Evolutionary conservation across 805 yeast genomes (phyloP).

Genomic region (Dipodascus albidus): DNA sequence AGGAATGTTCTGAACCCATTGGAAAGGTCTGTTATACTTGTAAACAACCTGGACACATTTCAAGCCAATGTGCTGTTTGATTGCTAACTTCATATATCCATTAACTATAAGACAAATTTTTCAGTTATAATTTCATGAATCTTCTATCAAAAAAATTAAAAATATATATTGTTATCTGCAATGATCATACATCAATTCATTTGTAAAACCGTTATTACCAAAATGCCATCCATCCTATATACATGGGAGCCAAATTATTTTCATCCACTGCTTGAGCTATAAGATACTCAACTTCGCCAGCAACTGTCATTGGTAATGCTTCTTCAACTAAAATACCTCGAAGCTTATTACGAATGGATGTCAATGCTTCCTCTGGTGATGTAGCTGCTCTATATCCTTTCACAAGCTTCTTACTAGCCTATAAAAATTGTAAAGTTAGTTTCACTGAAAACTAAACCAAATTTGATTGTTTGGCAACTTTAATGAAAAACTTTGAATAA

Average conservation of each 20-base stretch:
- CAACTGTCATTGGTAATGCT: conserved; percentile 77
- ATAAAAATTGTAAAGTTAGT: not conserved
- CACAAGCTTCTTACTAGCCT: conserved; percentile 3
- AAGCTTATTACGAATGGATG: conserved; percentile 64
- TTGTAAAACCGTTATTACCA: conserved; percentile 28
- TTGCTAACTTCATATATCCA: no score
- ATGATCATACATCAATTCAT: no score
- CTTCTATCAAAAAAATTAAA: no score
- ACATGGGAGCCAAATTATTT: conserved; percentile 73
- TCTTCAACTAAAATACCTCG: conserved; percentile 75
- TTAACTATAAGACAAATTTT: no score
- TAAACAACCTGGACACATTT: conserved; percentile 70
- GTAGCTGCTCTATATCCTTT: conserved; percentile 17
- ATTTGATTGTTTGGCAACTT: not conserved
- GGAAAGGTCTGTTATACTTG: conserved; percentile 58
- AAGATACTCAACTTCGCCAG: conserved; percentile 85
- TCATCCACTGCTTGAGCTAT: conserved; percentile 70
- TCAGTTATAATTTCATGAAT: no score
- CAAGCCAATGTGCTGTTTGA: conserved; percentile 48
- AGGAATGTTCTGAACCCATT: conserved; percentile 21
- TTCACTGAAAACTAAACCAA: no score
- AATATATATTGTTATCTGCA: no score
- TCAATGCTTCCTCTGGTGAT: conserved; percentile 56
- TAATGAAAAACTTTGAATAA: not conserved
- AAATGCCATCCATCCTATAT: conserved; percentile 85